phyloP scores from a whole-genome alignment of 371 early-diverging fungal species.

The Rhizopus arrhizus region DNA sequence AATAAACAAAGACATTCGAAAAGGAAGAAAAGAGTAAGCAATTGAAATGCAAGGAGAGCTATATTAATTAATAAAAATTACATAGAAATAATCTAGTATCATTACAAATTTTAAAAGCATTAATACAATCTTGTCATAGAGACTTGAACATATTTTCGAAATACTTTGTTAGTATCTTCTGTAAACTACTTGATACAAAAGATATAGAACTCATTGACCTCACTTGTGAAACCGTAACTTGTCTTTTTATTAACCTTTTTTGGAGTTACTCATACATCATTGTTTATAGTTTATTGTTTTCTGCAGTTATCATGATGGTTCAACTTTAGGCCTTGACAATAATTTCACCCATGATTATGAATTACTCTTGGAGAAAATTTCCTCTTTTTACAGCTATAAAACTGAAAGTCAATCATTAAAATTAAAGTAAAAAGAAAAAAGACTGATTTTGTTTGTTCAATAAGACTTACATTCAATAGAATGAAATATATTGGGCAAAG shows the following conservation, averaged over 20 bases:
- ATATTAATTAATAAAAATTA: no score
- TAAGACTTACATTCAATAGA: constrained; percentile 7
- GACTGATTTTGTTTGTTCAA: no score
- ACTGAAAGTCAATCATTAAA: background rate
- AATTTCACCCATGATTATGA: constrained; percentile 67
- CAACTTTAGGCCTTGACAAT: constrained; percentile 64
- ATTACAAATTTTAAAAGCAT: constrained; percentile 70
- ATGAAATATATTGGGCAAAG: constrained; percentile 56
- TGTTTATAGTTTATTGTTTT: constrained; percentile 66
- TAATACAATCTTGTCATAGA: constrained; percentile 72
- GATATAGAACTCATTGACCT: constrained; percentile 56
- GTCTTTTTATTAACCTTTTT: no score
- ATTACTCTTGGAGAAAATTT: constrained; percentile 52
- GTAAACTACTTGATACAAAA: constrained; percentile 55
- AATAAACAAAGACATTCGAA: constrained; percentile 65
- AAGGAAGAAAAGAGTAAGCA: constrained; percentile 61
- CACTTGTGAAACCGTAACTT: constrained; percentile 57
- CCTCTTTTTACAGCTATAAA: constrained; percentile 53
- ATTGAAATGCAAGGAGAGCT: background rate
- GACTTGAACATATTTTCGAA: constrained; percentile 82
- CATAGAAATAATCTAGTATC: constrained; percentile 48
- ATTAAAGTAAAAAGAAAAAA: no score
- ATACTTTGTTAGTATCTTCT: constrained; percentile 58
- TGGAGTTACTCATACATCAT: no score
- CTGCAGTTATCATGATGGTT: constrained; percentile 67